Conservation (phyloP, 306 rosid species). For the Betula pendula region DNA sequence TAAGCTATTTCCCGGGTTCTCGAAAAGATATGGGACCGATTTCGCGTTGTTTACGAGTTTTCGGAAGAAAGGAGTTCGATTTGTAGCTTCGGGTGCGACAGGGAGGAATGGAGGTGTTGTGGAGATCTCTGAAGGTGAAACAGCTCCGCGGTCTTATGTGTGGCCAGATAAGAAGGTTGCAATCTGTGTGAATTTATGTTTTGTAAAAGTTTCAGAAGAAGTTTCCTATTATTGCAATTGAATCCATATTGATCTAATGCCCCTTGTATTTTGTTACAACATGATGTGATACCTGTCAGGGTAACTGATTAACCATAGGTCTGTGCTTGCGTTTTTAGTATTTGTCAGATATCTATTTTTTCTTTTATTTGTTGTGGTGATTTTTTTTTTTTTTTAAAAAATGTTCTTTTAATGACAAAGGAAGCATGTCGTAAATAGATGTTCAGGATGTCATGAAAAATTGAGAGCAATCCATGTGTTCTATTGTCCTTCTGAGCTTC, state of each 20-base stretch:
- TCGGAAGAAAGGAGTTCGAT: conserved; percentile 33
- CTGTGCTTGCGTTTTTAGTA: background rate
- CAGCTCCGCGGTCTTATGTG: conserved; percentile 41
- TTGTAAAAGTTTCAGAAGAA: background rate
- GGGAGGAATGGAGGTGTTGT: conserved; percentile 41
- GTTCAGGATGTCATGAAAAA: background rate
- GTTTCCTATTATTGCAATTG: background rate
- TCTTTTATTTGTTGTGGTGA: background rate
- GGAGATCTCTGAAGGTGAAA: conserved; percentile 48
- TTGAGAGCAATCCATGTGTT: too few species aligned
- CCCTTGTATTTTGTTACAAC: background rate
- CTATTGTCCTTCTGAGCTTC: too few species aligned
- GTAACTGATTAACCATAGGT: background rate
- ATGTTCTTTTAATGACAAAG: background rate
- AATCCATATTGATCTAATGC: background rate
- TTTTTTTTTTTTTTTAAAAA: background rate
- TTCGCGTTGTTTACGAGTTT: conserved; percentile 35
- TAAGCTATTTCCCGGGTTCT: conserved; percentile 35
- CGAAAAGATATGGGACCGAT: conserved; percentile 32
- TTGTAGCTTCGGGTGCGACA: conserved; percentile 38
- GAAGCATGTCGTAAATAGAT: background rate
- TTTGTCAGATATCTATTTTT: background rate
- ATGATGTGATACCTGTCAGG: background rate
- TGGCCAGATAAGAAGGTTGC: conserved; percentile 78
- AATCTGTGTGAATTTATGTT: background rate